Evolutionary conservation across 2,329 filamentous ascomycete species (phyloP).

Genomic region (Fusarium fujikuroi): DNA sequence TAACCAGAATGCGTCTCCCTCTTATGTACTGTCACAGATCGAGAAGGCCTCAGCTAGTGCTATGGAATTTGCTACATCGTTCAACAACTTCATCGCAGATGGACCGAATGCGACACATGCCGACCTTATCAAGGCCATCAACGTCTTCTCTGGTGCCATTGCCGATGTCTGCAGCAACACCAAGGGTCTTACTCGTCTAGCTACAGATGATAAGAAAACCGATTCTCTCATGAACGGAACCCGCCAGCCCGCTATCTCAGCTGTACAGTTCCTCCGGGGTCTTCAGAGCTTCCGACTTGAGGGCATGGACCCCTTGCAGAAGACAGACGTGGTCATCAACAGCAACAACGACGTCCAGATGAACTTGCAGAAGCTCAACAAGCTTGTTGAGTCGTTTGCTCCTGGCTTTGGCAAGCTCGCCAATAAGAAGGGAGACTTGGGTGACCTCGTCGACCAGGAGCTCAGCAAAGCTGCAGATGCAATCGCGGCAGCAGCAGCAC

Average conservation of each 20-base stretch:
- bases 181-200: constrained; percentile 92
- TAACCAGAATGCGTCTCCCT: constrained; percentile 95
- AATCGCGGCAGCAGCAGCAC: constrained; percentile 90
- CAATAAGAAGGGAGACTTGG: constrained; percentile 84
- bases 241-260: constrained; percentile 84
- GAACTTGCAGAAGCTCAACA: constrained; percentile 92
- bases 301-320: constrained; percentile 88
- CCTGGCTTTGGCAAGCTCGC: constrained; percentile 86
- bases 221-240: constrained; percentile 86
- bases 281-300: constrained; percentile 94
- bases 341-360: constrained; percentile 97
- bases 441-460: constrained; percentile 92
- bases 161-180: constrained; percentile 96
- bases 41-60: constrained; percentile 95
- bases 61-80: constrained; percentile 96
- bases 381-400: constrained; percentile 90
- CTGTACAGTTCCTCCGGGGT: constrained; percentile 93
- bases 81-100: constrained; percentile 98
- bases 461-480: constrained; percentile 93
- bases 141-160: constrained; percentile 88
- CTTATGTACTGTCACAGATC: constrained; percentile 95
- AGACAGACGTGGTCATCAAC: constrained; percentile 97
- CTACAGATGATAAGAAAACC: constrained; percentile 93
- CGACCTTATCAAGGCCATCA: constrained; percentile 93
- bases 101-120: constrained; percentile 90